Percentiles rank a stretch among this genome's conserved stretches.
These are phyloP conservation scores for Dinochytrium kinnereticum DNA, from an alignment of 371 early-diverging fungal species.

Conservation along the genomic window DNA sequence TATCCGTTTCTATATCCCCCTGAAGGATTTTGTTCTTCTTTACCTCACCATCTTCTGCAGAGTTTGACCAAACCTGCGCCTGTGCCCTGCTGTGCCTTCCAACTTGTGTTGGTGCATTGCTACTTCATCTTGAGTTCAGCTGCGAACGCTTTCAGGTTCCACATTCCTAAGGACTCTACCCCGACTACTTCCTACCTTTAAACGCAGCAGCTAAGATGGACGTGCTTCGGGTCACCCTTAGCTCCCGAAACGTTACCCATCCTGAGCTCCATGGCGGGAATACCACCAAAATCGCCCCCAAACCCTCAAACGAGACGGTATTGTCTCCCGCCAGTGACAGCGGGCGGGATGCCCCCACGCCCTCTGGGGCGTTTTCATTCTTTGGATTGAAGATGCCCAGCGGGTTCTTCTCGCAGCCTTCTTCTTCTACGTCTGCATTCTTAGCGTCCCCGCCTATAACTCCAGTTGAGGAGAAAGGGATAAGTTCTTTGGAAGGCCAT, in stretches of 20 bases:
- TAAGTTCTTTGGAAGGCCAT: too few relatives aligned
- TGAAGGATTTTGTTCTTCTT: neutral
- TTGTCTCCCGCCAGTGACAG: too few relatives aligned
- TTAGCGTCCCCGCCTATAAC: neutral
- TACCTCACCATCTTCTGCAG: neutral
- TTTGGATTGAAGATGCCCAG: neutral
- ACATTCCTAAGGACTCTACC: too few relatives aligned
- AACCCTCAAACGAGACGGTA: too few relatives aligned
- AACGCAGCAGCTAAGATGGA: neutral
- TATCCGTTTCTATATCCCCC: neutral
- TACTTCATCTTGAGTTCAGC: too few relatives aligned
- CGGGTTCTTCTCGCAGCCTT: neutral
- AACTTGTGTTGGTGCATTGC: neutral
- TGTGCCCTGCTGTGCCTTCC: neutral
- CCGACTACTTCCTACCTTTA: too few relatives aligned
- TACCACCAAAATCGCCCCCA: too few relatives aligned
- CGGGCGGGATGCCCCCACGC: too few relatives aligned
- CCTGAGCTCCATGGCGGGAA: neutral
- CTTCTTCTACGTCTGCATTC: neutral
- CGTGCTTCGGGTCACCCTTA: neutral
- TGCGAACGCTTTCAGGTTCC: too few relatives aligned
- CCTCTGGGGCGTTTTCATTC: too few relatives aligned
- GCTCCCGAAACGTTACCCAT: neutral
- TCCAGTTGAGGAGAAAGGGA: neutral
- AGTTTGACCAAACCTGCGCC: too few relatives aligned